Evolutionary conservation across 2,329 filamentous ascomycete species (phyloP), one percentile per base, ranked within the genome.

Genomic region (Fusarium mangiferae): DNA sequence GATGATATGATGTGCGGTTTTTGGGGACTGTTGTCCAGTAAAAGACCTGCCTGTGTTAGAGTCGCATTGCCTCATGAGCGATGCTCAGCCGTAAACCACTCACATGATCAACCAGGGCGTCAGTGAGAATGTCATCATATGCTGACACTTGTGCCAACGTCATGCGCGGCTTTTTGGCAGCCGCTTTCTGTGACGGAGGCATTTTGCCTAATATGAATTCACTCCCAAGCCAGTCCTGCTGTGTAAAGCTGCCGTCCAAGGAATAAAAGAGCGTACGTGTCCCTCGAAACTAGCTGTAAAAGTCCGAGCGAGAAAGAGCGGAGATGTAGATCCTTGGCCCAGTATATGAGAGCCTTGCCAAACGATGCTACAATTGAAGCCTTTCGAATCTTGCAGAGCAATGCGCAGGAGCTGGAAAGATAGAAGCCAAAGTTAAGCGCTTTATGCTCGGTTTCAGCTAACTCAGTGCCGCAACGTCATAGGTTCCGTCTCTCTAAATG

Each of bases 1-100:
- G 89, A 78, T 94, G 93, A 82, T 97, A 98, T 62, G 94, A 94
- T 63, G 90, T 91, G 70, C 93, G 92, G 79, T 98, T 98, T 84
- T 99, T 99, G 74, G 96, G 95, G 67, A 98, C 98, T 8, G 90
- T 93, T 11, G 96, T 96, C 96, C 96, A 98, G 86, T 96, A 99
- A 83, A 94, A 98, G 15, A 94, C 92, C 96, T 68, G 49, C 30
- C 35, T 22, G 42, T 56, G 68, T 81, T 76, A 77, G 73, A 75
- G 56, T 57, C 52, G 66, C 66, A 68, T 68, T 64, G 45, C 52
- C 38, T 57, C 45, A 51, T 22, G 65, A 28, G 39, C 41, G 42
- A 55, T 48, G n/a, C 54, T 67, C 41, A 28, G 41, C 51, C 13
- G 49, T 56, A 67, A 68, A 55, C 41, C 39, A 88, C 93, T 84